Base-by-base conservation (phyloP, 345 rosid genomes). In the Angophora floribunda region DNA sequence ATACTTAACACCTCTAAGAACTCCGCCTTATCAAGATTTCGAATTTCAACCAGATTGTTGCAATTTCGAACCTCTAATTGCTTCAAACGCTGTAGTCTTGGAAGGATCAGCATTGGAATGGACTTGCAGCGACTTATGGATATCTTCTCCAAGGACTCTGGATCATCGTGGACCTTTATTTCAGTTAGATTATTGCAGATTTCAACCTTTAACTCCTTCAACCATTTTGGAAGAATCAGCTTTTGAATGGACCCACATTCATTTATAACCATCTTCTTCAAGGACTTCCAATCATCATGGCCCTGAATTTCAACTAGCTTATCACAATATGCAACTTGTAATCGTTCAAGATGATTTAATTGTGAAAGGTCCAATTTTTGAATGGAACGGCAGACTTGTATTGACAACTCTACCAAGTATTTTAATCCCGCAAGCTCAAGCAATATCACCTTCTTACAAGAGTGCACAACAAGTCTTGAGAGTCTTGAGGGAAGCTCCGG, bases 321-420 rank as follows among this genome's bases (percentile, higher is more conserved):
- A 59, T 11, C 1, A 2, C 30, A 11, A 26, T 11, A 4, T 5
- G 0, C 13, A 26, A 28, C 4, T 9, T 1, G 7, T 11, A 59
- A 59, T 26, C 0, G 6, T 26, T 59, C 19, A 1, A 59, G 67
- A 26, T 4, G 6, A 59, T 11, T 26, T 53, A 59, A 5, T 59
- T 9, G 12, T 59, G 67, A 26, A 59, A 26, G 67, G 67, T 59
- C 67, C 15, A 59, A 59, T 59, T 6, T 59, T 26, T 59, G 7
- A 59, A 59, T 26, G 67, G 67, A 59, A 59, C 6, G 10, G 13
- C 67, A 59, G 14, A 12, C 0, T 0, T 10, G 0, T 59, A 59
- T 59, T 59, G 4, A 26, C 13, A 59, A 26, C 67, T 10, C 4
- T 26, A 9, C 15, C 67, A 59, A 26, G 67, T 26, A 59, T 30